Conservation (phyloP, 2,329 filamentous ascomycete species). For the Apiospora marii region DNA sequence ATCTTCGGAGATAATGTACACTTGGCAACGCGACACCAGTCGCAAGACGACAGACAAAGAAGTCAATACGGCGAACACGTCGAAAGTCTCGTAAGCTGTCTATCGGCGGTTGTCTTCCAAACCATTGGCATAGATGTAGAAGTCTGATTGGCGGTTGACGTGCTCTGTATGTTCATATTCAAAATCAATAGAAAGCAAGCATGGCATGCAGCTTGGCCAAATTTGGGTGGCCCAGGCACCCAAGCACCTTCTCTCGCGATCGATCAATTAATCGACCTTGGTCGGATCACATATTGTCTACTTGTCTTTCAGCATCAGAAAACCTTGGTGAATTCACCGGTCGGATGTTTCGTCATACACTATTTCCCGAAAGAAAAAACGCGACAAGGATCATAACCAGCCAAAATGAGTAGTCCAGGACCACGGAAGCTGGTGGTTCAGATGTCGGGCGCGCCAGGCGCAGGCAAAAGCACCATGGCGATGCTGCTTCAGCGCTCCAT, state of each 20-base stretch:
- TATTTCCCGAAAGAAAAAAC: background rate
- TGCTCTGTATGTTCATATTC: background rate
- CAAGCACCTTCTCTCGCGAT: background rate
- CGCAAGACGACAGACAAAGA: background rate
- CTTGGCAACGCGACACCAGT: background rate
- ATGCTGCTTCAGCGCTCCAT: constrained; percentile 38
- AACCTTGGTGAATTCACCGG: too few relatives aligned
- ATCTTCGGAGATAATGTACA: too few relatives aligned
- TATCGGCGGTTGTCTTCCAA: background rate
- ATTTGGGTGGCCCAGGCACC: background rate
- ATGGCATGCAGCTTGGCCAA: background rate
- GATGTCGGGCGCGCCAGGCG: constrained; percentile 50
- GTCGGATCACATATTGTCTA: background rate
- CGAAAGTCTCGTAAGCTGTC: background rate
- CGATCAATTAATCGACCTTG: background rate
- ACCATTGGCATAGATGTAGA: background rate
- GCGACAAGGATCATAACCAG: too few relatives aligned
- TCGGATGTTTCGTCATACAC: background rate
- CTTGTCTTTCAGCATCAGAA: background rate
- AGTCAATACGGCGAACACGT: fast-evolving
- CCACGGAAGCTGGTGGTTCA: constrained; percentile 38
- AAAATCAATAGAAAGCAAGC: background rate
- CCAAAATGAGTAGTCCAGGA: background rate
- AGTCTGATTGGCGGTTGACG: background rate
- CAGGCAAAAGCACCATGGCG: constrained; percentile 48